Percentiles rank a stretch among this genome's conserved stretches.
Evolutionary conservation across 225 moss, liverwort and hornwort species (phyloP).

Genomic region (Bryoerythrophyllum caledonicum): DNA sequence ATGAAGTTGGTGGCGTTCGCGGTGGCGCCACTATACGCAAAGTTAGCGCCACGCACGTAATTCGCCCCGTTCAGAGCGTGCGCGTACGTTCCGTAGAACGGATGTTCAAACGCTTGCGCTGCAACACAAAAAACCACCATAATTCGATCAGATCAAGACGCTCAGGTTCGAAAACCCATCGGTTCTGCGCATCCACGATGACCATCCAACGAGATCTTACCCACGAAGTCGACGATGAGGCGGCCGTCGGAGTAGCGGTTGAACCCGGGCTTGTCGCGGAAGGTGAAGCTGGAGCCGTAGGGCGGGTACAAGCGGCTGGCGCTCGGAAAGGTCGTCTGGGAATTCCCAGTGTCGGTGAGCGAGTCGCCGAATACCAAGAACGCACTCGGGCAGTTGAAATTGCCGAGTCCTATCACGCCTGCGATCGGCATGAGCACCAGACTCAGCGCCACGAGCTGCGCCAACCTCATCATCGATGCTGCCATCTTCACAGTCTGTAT

Average conservation of each 20-base stretch:
- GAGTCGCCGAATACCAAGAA: conserved; percentile 46
- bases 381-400: conserved; percentile 35
- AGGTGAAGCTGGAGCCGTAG: conserved; percentile 24
- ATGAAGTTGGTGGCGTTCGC: conserved; percentile 20
- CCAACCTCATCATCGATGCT: background rate
- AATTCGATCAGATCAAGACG: too few relatives aligned
- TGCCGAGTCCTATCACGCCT: background rate
- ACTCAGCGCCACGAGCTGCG: too few relatives aligned
- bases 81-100: conserved; percentile 44
- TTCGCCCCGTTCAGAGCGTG: conserved; percentile 37
- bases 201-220: conserved; percentile 21
- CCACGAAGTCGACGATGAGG: conserved; percentile 43
- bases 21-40: conserved; percentile 47
- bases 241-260: conserved; percentile 49
- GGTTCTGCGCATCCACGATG: too few relatives aligned
- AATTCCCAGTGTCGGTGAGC: conserved; percentile 39
- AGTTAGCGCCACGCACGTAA: conserved; percentile 44
- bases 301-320: background rate
- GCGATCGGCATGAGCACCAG: conserved; percentile 7
- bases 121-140: background rate
- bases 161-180: too few relatives aligned
- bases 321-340: conserved; percentile 17
- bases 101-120: conserved; percentile 38
- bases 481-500: background rate
- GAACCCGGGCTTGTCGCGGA: conserved; percentile 37